Evolutionary conservation across 2,329 filamentous ascomycete genomes (phyloP).

Genomic region (Drechslera avenae): DNA sequence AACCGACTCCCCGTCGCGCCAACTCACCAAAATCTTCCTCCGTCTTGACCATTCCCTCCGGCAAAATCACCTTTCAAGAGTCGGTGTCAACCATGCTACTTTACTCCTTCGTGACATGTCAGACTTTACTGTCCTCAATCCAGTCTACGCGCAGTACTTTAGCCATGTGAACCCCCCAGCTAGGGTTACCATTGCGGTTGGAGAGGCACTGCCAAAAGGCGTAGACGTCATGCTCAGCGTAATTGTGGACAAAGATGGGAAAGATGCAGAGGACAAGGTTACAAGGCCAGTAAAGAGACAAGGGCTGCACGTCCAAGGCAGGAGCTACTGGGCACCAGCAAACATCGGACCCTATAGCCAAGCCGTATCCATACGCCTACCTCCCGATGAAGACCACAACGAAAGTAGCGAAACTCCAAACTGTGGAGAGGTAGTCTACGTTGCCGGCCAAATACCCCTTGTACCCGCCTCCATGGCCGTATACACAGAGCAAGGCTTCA

Average conservation of each 20-base stretch:
- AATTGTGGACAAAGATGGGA: conserved; percentile 42
- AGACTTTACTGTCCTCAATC: conserved; percentile 77
- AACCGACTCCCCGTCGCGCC: conserved; percentile 23
- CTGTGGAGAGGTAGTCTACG: conserved; percentile 57
- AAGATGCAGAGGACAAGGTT: conserved; percentile 27
- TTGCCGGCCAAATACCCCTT: conserved; percentile 92
- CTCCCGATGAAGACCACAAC: conserved; percentile 19
- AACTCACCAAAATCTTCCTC: conserved; percentile 50
- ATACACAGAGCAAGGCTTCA: conserved; percentile 50
- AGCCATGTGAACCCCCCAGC: conserved; percentile 79
- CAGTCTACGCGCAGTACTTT: conserved; percentile 77
- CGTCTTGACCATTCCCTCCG: conserved; percentile 36
- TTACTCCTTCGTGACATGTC: conserved; percentile 79
- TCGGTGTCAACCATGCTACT: conserved; percentile 52
- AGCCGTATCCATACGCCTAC: conserved; percentile 65
- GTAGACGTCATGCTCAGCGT: conserved; percentile 66
- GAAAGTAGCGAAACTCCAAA: conserved; percentile 17
- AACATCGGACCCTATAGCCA: conserved; percentile 98
- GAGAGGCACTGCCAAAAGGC: conserved; percentile 65
- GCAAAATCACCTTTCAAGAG: conserved; percentile 30
- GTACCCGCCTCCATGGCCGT: conserved; percentile 78
- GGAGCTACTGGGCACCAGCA: conserved; percentile 96
- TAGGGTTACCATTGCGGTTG: conserved; percentile 80
- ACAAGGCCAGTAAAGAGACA: conserved; percentile 33
- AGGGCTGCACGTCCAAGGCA: conserved; percentile 85